These are phyloP conservation scores for Dothideomycetes sp. DNA, from an alignment of 2,329 filamentous ascomycete genomes.

Conservation along the genomic window DNA sequence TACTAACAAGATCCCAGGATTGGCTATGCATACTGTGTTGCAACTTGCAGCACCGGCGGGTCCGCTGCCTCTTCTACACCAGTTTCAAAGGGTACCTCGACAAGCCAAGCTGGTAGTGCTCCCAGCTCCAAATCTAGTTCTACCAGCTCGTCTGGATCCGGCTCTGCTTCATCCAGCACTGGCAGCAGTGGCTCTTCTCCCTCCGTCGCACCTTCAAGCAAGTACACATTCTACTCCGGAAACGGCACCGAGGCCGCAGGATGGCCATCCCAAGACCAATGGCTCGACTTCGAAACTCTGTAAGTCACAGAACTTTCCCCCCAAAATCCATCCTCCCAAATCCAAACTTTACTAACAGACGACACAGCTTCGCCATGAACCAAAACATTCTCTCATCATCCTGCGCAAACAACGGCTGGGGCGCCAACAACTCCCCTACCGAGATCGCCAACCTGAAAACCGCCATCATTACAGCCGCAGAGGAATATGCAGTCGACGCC, in stretches of 20 bases:
- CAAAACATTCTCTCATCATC: constrained; percentile 27
- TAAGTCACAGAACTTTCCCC: constrained; percentile 14
- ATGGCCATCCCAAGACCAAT: constrained; percentile 29
- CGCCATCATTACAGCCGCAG: constrained; percentile 26
- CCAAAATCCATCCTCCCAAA: constrained; percentile 2
- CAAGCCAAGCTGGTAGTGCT: neutral
- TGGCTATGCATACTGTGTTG: constrained; percentile 22
- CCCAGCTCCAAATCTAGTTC: constrained; percentile 4
- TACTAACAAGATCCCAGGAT: constrained; percentile 2
- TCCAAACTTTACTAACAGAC: constrained; percentile 5
- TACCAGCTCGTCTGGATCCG: constrained; percentile 1
- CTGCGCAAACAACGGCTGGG: constrained; percentile 27
- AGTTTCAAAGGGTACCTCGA: neutral
- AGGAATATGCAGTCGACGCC: constrained; percentile 27
- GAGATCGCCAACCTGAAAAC: constrained; percentile 32
- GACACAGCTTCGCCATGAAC: constrained; percentile 28
- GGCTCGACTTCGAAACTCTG: constrained; percentile 30
- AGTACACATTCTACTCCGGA: constrained; percentile 26
- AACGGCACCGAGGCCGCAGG: constrained; percentile 28
- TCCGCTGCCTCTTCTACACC: constrained; percentile 1
- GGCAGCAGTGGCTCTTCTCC: constrained; percentile 5
- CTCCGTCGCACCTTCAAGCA: too few relatives aligned
- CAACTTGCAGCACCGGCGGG: constrained; percentile 14
- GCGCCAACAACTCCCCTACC: constrained; percentile 29
- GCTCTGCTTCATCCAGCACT: constrained; percentile 3